These are phyloP conservation scores for Cryptococcus hybrid DNA, from an alignment of 1,284 basidiomycete species.

Conservation along the genomic window DNA sequence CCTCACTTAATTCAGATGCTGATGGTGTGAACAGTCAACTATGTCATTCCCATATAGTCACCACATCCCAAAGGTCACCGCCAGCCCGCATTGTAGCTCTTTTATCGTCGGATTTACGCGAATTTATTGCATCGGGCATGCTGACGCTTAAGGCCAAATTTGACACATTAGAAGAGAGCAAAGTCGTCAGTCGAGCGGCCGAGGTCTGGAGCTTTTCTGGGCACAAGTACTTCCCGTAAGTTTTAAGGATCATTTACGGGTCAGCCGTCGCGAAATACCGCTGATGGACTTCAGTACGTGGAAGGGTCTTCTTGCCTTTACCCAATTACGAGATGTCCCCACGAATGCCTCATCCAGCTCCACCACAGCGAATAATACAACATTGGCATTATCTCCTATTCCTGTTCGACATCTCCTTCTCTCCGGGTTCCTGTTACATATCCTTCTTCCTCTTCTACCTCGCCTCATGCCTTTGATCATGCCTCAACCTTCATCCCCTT, in stretches of 20 bases:
- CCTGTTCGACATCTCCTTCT: conserved; percentile 47
- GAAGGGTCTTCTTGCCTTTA: conserved; percentile 51
- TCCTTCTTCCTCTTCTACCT: conserved; percentile 46
- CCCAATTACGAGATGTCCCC: conserved; percentile 27
- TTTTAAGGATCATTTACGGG: too few species aligned
- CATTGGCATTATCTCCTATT: conserved; percentile 22
- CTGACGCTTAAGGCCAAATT: conserved; percentile 86
- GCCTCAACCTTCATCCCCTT: neutral
- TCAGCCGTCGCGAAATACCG: neutral
- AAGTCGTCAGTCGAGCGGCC: conserved; percentile 69
- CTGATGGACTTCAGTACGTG: conserved; percentile 32
- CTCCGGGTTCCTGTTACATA: conserved; percentile 33
- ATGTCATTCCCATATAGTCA: conserved; percentile 40
- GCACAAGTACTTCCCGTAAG: conserved; percentile 60
- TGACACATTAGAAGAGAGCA: conserved; percentile 59
- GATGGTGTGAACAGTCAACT: conserved; percentile 23
- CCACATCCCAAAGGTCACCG: conserved; percentile 37
- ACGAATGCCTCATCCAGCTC: conserved; percentile 13
- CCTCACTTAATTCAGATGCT: neutral
- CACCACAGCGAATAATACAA: conserved; percentile 5
- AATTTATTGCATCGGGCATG: conserved; percentile 84
- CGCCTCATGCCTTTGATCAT: conserved; percentile 33
- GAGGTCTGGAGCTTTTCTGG: conserved; percentile 94
- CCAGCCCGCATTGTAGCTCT: conserved; percentile 51
- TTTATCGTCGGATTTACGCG: conserved; percentile 75